A percentile compares a stretch with the other conserved stretches of the same genome.
Evolutionary conservation across 2,329 filamentous ascomycete species (phyloP).

Genomic region (Trichophyton benhamiae): DNA sequence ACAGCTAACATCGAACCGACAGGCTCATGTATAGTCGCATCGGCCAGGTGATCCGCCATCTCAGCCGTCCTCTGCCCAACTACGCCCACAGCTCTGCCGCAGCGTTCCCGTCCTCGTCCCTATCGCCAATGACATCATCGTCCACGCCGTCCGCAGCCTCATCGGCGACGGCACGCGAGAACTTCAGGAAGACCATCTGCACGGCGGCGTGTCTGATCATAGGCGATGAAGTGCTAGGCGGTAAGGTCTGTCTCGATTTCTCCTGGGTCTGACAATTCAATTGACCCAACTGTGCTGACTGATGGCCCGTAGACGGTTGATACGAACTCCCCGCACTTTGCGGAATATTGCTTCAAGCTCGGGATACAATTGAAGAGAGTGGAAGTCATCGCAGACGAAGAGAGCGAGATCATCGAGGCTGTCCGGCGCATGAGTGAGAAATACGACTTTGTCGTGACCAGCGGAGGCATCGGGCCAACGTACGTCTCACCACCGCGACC

Average conservation of each 20-base stretch:
- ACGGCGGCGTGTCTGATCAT: slow-evolving; percentile 91
- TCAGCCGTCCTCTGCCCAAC: slow-evolving; percentile 51
- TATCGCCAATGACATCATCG: slow-evolving; percentile 35
- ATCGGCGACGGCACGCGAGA: slow-evolving; percentile 16
- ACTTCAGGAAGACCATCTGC: slow-evolving; percentile 52
- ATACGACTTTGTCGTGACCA: slow-evolving; percentile 93
- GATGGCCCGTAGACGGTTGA: slow-evolving; percentile 46
- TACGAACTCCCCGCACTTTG: slow-evolving; percentile 53
- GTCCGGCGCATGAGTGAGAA: slow-evolving; percentile 71
- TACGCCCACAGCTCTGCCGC: slow-evolving; percentile 40
- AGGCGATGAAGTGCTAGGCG: slow-evolving; percentile 89
- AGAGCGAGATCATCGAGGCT: slow-evolving; percentile 78
- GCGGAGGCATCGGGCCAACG: slow-evolving; percentile 92
- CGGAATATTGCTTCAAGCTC: slow-evolving; percentile 53
- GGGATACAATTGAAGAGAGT: slow-evolving; percentile 63
- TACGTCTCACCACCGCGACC: slow-evolving; percentile 40
- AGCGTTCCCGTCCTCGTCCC: slow-evolving; percentile 17
- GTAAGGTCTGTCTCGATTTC: slow-evolving; percentile 52
- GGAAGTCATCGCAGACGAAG: slow-evolving; percentile 89
- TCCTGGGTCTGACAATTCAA: not conserved
- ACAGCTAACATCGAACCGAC: not conserved
- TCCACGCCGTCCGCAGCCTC: slow-evolving; percentile 3
- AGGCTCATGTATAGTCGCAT: slow-evolving; percentile 61
- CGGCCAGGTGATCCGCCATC: slow-evolving; percentile 59
- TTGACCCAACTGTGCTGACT: not conserved